Evolutionary conservation across 2,329 filamentous ascomycete species (phyloP).

Genomic region (Colletotrichum sublineola): DNA sequence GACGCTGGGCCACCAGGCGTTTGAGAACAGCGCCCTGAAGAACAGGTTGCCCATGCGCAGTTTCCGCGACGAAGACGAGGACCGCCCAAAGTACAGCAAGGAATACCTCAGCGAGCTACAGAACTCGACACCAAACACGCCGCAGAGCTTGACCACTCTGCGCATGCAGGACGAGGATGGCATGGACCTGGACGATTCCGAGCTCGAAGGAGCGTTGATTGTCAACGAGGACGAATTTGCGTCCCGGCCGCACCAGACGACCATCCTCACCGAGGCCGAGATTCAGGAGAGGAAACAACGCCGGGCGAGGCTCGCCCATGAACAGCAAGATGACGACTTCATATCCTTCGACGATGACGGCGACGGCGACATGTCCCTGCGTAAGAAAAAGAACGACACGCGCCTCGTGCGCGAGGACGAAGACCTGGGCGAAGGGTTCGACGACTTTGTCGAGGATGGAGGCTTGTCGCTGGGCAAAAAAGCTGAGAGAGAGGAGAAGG

Average conservation of each 20-base stretch:
- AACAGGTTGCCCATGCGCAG: constrained; percentile 71
- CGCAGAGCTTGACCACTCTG: constrained; percentile 69
- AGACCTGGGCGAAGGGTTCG: constrained; percentile 92
- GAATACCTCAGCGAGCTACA: constrained; percentile 89
- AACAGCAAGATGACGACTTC: constrained; percentile 70
- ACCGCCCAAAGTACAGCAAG: constrained; percentile 84
- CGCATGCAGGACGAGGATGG: constrained; percentile 61
- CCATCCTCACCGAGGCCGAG: constrained; percentile 53
- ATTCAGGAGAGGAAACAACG: constrained; percentile 65
- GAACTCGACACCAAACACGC: constrained; percentile 86
- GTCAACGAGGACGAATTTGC: constrained; percentile 65
- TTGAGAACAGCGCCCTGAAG: constrained; percentile 75
- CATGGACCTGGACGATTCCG: constrained; percentile 70
- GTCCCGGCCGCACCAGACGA: constrained; percentile 51
- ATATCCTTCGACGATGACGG: constrained; percentile 74
- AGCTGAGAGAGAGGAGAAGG: constrained; percentile 79
- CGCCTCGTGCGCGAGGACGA: constrained; percentile 88
- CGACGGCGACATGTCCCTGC: constrained; percentile 50
- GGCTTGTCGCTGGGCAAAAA: constrained; percentile 82
- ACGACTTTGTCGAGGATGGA: constrained; percentile 90
- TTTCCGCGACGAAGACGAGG: constrained; percentile 69
- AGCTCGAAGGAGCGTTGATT: constrained; percentile 74
- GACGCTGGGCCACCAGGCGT: constrained; percentile 71
- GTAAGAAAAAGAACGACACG: constrained; percentile 69
- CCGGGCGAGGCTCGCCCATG: constrained; percentile 81